These are phyloP conservation scores for Phtheirospermum japonicum DNA, from an alignment of 257 asterid species.

Conservation along the genomic window DNA sequence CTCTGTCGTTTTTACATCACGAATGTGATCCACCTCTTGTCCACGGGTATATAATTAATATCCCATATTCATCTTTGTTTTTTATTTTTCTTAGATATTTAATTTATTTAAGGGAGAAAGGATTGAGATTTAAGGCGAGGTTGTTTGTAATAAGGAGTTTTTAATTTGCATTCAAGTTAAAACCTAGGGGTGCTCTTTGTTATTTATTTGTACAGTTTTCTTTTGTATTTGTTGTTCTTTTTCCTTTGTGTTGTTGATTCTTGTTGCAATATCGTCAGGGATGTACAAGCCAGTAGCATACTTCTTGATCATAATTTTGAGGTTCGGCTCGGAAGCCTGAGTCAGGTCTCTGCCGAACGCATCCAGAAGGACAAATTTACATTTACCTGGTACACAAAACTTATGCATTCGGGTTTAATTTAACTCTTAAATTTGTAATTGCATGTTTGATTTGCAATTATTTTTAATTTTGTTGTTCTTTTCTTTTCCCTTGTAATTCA, in stretches of 20 bases:
- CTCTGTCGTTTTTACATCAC: constrained; percentile 44
- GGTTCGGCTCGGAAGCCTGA: constrained; percentile 69
- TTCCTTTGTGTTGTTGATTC: not conserved
- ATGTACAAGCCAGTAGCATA: constrained; percentile 75
- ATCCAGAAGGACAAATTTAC: not conserved
- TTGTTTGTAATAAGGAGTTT: not conserved
- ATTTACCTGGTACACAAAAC: not conserved
- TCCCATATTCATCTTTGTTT: too few relatives aligned
- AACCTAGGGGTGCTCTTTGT: too few relatives aligned
- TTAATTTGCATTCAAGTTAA: not conserved
- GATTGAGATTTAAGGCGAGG: not conserved
- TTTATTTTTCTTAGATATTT: too few relatives aligned
- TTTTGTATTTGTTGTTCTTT: not conserved
- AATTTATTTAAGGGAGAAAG: too few relatives aligned
- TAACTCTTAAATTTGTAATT: too few relatives aligned
- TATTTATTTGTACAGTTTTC: too few relatives aligned
- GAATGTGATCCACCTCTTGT: constrained; percentile 5
- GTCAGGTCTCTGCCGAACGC: constrained; percentile 47
- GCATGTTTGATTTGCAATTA: too few relatives aligned
- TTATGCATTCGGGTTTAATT: not conserved
- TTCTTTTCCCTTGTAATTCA: not conserved
- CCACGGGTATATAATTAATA: not conserved
- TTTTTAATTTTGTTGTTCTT: too few relatives aligned
- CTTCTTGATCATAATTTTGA: constrained; percentile 73
- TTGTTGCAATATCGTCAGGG: constrained; percentile 32